Conservation (phyloP, 2,329 filamentous ascomycete species). For the Hymenoscyphus linearis region DNA sequence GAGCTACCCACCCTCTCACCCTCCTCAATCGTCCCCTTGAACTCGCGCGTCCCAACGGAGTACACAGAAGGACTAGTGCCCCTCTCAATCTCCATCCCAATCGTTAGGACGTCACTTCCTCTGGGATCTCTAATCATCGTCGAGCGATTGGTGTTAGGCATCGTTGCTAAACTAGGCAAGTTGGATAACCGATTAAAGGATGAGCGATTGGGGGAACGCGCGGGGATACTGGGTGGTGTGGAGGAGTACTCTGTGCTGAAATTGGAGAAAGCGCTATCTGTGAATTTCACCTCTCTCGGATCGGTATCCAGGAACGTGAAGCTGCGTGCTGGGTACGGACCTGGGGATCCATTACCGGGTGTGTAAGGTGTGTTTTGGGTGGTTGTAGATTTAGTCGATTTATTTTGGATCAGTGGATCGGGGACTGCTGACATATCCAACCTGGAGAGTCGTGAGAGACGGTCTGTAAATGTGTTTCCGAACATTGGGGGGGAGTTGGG, state of each 20-base stretch:
- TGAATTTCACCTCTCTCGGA: neutral
- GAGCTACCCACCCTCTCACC: neutral
- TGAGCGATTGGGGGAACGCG: neutral
- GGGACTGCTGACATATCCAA: neutral
- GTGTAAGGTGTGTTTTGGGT: too few relatives aligned
- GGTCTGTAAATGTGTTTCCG: neutral
- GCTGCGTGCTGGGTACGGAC: too few relatives aligned
- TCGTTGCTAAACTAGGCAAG: neutral
- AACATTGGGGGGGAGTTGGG: constrained; percentile 16
- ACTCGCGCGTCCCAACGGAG: neutral
- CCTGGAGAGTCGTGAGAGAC: neutral
- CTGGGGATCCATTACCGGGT: too few relatives aligned
- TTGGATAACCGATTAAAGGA: neutral
- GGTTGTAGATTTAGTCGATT: too few relatives aligned
- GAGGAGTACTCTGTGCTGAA: neutral
- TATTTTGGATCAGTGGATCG: neutral
- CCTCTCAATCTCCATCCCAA: neutral
- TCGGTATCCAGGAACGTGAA: neutral
- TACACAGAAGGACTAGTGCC: neutral
- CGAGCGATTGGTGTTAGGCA: neutral
- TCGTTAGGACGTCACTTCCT: neutral
- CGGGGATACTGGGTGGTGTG: too few relatives aligned
- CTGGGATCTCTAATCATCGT: neutral
- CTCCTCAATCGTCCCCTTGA: neutral
- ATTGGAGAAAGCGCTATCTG: neutral